Evolutionary conservation across 495 filamentous ascomycete genomes (phyloP).

Genomic region (Podospora pseudopauciseta): DNA sequence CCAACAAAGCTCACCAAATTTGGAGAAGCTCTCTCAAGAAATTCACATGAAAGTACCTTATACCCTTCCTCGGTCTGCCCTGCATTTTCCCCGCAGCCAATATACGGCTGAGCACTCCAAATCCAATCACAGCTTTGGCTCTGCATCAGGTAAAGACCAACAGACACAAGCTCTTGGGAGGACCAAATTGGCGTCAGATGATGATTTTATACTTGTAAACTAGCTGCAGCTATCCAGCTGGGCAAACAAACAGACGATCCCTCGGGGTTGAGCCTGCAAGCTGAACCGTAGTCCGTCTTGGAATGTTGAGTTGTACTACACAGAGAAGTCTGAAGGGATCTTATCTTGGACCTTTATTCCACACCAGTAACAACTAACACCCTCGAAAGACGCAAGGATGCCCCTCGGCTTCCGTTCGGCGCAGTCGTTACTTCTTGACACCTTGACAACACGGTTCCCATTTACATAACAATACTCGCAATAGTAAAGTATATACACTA

Average conservation of each 20-base stretch:
- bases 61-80: not conserved
- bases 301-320: not conserved
- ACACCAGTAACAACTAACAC: no score
- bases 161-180: not conserved
- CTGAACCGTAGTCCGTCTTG: not conserved
- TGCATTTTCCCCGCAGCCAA: not conserved
- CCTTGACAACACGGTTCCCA: no score
- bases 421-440: no score
- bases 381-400: no score
- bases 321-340: no score
- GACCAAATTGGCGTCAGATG: not conserved
- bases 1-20: not conserved
- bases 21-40: not conserved
- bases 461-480: not conserved
- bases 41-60: constrained; percentile 1
- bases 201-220: not conserved
- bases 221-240: not conserved
- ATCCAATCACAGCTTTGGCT: not conserved
- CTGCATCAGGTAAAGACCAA: not conserved
- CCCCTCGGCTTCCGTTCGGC: no score
- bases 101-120: not conserved
- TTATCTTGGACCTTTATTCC: no score
- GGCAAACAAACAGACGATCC: not conserved
- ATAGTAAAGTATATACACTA: not conserved
- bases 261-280: not conserved